phyloP scores from a whole-genome alignment of 2,329 filamentous ascomycete genomes.

The Magnaporthiopsis poae region DNA sequence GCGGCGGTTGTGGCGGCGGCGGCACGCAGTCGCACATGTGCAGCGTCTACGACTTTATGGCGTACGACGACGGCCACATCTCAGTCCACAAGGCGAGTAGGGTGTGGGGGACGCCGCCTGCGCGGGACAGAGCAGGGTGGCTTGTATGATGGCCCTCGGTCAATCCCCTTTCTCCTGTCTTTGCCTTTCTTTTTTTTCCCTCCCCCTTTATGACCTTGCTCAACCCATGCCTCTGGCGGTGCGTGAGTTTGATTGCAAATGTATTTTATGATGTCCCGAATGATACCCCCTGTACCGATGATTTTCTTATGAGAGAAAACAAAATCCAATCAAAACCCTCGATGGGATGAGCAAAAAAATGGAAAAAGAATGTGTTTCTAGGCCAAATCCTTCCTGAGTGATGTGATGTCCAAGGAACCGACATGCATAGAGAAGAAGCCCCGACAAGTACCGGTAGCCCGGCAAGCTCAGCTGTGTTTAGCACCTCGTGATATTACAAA shows the following conservation, averaged over 20 bases:
- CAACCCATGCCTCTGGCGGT: background rate
- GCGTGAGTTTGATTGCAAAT: background rate
- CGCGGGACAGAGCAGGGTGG: background rate
- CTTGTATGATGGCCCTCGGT: too few relatives aligned
- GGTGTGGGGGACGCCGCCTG: too few relatives aligned
- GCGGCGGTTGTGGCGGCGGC: background rate
- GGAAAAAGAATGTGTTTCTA: background rate
- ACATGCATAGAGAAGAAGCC: too few relatives aligned
- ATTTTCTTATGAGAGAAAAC: background rate
- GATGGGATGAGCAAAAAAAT: background rate
- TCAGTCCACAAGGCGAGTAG: conserved; percentile 11
- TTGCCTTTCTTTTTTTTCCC: background rate
- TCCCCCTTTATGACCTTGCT: background rate
- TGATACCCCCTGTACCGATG: background rate
- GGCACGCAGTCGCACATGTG: conserved; percentile 4
- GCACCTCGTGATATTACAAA: too few relatives aligned
- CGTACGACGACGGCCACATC: conserved; percentile 14
- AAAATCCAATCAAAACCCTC: background rate
- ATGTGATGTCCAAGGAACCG: too few relatives aligned
- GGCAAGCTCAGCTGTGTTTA: too few relatives aligned
- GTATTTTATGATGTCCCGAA: background rate
- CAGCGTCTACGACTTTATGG: conserved; percentile 13
- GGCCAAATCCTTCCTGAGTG: too few relatives aligned
- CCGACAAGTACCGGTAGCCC: too few relatives aligned
- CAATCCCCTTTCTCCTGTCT: background rate